Conservation (phyloP, 2,329 filamentous ascomycete species). For the Sporothrix sp. region DNA sequence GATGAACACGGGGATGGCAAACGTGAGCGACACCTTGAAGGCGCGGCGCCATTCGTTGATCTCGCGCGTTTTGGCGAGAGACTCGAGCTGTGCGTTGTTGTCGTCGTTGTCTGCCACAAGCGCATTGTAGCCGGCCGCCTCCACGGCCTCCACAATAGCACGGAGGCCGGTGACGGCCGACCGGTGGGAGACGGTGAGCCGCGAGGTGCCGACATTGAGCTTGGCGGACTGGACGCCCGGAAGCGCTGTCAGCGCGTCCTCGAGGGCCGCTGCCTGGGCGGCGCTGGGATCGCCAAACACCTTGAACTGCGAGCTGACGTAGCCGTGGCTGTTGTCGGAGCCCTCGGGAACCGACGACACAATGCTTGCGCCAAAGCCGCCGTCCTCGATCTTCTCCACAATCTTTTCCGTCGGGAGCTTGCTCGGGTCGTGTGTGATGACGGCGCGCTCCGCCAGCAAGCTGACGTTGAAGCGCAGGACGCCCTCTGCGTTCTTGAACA, state of each 20-base stretch:
- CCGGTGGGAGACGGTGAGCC: slow-evolving; percentile 64
- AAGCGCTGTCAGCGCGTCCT: slow-evolving; percentile 53
- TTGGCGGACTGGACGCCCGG: slow-evolving; percentile 66
- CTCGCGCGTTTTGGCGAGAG: slow-evolving; percentile 89
- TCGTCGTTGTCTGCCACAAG: slow-evolving; percentile 85
- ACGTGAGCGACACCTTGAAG: slow-evolving; percentile 66
- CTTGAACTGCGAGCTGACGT: slow-evolving; percentile 64
- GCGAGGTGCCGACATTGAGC: slow-evolving; percentile 62
- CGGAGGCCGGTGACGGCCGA: slow-evolving; percentile 67
- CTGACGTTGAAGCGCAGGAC: slow-evolving; percentile 89
- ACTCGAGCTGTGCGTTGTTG: slow-evolving; percentile 93
- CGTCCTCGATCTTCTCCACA: slow-evolving; percentile 73
- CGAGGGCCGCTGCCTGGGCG: slow-evolving; percentile 60
- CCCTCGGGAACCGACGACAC: slow-evolving; percentile 61
- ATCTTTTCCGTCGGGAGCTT: slow-evolving; percentile 66
- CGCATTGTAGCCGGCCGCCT: slow-evolving; percentile 78
- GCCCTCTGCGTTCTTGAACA: slow-evolving; percentile 68
- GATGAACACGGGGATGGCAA: slow-evolving; percentile 83
- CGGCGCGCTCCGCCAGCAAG: slow-evolving; percentile 81
- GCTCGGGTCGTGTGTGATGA: slow-evolving; percentile 70
- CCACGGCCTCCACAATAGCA: slow-evolving; percentile 70
- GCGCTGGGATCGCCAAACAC: slow-evolving; percentile 70
- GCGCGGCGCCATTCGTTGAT: slow-evolving; percentile 86
- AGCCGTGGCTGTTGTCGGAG: slow-evolving; percentile 42
- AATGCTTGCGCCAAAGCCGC: slow-evolving; percentile 79